Evolutionary conservation across 1,284 basidiomycete species (phyloP).

Genomic region (Melampsora americana): DNA sequence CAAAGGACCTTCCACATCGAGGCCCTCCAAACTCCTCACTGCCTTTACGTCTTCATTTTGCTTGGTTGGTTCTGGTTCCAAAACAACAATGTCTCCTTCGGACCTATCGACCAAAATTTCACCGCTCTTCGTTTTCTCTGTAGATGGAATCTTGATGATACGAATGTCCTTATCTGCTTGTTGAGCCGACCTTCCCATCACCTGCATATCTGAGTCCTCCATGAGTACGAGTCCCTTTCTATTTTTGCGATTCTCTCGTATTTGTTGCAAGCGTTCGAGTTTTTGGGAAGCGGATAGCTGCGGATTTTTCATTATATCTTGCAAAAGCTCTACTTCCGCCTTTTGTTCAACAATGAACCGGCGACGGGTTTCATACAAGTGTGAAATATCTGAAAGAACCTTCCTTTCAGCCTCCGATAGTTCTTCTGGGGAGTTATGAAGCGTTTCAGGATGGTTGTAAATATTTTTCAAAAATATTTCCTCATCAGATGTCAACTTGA

Average conservation of each 20-base stretch:
- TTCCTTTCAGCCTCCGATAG: background rate
- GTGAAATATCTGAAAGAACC: background rate
- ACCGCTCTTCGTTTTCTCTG: background rate
- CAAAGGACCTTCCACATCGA: background rate
- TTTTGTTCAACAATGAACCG: background rate
- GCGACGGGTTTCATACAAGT: background rate
- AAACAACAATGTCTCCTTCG: background rate
- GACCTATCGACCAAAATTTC: background rate
- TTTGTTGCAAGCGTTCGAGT: background rate
- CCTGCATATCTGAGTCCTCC: background rate
- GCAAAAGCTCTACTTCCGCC: background rate
- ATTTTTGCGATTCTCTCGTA: background rate
- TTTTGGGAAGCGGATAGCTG: background rate
- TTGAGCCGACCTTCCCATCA: background rate
- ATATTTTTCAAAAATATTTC: background rate
- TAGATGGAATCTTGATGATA: background rate
- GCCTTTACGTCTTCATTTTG: background rate
- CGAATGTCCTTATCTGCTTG: background rate
- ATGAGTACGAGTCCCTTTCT: background rate
- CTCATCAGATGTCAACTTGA: background rate
- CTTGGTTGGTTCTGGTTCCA: background rate
- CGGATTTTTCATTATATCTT: background rate
- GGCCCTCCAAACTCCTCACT: background rate
- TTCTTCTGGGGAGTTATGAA: background rate
- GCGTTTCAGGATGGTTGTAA: conserved; percentile 1